Evolutionary conservation across 106 monocot species (phyloP).

Genomic region (Apostasia shenzhenica): DNA sequence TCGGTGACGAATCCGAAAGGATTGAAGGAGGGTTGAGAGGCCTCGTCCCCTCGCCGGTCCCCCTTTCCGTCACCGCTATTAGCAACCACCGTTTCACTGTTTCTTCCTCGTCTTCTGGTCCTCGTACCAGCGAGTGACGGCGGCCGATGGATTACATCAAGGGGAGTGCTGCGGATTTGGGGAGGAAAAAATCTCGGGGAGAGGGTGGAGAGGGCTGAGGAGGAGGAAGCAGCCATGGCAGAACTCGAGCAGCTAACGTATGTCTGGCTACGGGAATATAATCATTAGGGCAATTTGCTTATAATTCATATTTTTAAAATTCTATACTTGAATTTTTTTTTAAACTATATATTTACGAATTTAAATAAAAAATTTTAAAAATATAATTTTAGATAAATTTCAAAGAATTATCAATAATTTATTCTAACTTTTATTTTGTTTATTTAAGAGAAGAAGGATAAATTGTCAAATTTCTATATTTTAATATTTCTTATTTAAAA

Average conservation of each 20-base stretch:
- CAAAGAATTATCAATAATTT: too few species aligned
- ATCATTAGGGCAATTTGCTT: too few species aligned
- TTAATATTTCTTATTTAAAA: too few species aligned
- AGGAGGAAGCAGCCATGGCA: conserved; percentile 10
- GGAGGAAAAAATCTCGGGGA: conserved; percentile 10
- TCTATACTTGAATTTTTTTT: too few species aligned
- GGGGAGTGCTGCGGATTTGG: not conserved
- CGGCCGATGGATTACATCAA: not conserved
- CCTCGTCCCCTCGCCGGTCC: conserved; percentile 7
- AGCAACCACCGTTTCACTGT: conserved; percentile 12
- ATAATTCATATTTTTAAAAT: too few species aligned
- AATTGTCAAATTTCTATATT: too few species aligned
- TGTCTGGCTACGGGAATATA: too few species aligned
- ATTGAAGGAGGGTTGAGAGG: conserved; percentile 49
- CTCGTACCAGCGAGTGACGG: not conserved
- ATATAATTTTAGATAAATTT: too few species aligned
- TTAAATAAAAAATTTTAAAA: too few species aligned
- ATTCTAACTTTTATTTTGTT: too few species aligned
- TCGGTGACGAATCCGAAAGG: conserved; percentile 98
- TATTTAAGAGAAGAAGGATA: too few species aligned
- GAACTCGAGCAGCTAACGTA: not conserved
- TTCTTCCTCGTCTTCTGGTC: conserved; percentile 3
- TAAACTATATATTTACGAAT: too few species aligned
- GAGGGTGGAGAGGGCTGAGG: conserved; percentile 10
- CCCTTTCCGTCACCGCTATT: conserved; percentile 18